A percentile compares a stretch with the other conserved stretches of the same genome.
Conservation (phyloP, 768 basidiomycete species). For the Leccinum rimulosum region DNA sequence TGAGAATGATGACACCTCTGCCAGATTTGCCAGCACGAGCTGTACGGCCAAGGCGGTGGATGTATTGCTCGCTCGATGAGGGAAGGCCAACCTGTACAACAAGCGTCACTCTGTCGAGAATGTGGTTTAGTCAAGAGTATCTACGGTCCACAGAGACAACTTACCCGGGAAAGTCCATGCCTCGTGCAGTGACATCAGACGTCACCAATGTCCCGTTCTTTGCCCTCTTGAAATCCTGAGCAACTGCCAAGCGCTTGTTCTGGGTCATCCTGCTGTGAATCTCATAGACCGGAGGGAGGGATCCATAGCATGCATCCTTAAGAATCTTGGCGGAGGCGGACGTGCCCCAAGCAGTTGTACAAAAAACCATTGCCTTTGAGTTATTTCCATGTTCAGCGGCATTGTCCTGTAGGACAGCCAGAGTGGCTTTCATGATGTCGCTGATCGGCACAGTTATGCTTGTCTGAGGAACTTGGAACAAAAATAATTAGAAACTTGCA, state of each 20-base stretch:
- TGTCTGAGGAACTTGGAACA: conserved; percentile 45
- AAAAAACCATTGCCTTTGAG: conserved; percentile 58
- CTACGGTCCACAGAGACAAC: conserved; percentile 10
- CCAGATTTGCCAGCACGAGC: conserved; percentile 71
- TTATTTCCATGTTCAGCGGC: conserved; percentile 22
- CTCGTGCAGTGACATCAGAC: conserved; percentile 61
- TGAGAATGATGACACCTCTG: conserved; percentile 54
- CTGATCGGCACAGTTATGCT: conserved; percentile 41
- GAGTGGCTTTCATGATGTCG: conserved; percentile 39
- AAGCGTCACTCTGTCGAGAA: conserved; percentile 45
- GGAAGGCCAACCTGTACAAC: conserved; percentile 67
- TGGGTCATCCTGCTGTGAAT: conserved; percentile 61
- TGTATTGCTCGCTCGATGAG: conserved; percentile 70
- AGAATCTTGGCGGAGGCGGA: conserved; percentile 39
- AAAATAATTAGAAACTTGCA: conserved; percentile 1
- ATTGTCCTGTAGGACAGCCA: conserved; percentile 41
- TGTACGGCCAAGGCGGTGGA: conserved; percentile 76
- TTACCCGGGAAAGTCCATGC: conserved; percentile 65
- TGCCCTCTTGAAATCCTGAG: conserved; percentile 47
- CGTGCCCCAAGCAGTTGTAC: conserved; percentile 64
- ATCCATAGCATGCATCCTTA: conserved; percentile 26
- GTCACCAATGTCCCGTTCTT: conserved; percentile 47
- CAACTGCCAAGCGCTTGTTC: conserved; percentile 43
- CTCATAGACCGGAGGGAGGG: conserved; percentile 42
- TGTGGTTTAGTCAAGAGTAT: conserved; percentile 5